Conservation (phyloP, 805 yeast species). For the Suhomyces xylopsoci region DNA sequence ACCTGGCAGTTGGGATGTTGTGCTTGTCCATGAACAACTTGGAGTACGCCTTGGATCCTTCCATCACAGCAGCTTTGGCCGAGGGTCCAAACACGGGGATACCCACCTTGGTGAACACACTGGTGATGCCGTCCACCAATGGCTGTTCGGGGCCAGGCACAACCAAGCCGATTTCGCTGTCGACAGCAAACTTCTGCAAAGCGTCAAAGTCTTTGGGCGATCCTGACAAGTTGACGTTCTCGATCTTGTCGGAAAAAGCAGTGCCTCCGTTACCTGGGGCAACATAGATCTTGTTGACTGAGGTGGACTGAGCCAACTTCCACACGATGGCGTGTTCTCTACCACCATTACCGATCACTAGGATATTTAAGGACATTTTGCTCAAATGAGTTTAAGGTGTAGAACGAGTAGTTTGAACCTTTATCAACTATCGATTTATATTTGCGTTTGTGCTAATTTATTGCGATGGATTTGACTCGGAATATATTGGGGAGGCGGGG, state of each 20-base stretch:
- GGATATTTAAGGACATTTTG: constrained; percentile 46
- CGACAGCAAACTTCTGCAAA: constrained; percentile 71
- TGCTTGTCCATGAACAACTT: constrained; percentile 92
- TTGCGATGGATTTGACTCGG: constrained; percentile 2
- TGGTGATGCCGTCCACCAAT: constrained; percentile 85
- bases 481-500: background rate
- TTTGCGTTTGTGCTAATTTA: background rate
- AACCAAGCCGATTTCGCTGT: constrained; percentile 65
- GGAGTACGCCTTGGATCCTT: constrained; percentile 93
- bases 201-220: constrained; percentile 63
- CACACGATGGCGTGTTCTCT: constrained; percentile 97
- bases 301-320: constrained; percentile 78
- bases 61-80: constrained; percentile 85
- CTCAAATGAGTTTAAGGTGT: too few species aligned
- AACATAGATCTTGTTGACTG: constrained; percentile 72
- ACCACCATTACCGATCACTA: constrained; percentile 96
- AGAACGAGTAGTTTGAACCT: too few species aligned
- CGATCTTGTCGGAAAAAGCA: constrained; percentile 50
- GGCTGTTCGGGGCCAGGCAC: constrained; percentile 99
- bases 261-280: constrained; percentile 99
- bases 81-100: constrained; percentile 98
- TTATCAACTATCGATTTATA: too few species aligned
- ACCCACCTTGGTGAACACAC: constrained; percentile 73
- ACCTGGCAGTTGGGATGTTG: constrained; percentile 91
- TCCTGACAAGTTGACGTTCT: constrained; percentile 64